Percentiles rank a stretch among this genome's conserved stretches.
Evolutionary conservation across 2,329 filamentous ascomycete genomes (phyloP).

Genomic region (Fusarium veterinarium): DNA sequence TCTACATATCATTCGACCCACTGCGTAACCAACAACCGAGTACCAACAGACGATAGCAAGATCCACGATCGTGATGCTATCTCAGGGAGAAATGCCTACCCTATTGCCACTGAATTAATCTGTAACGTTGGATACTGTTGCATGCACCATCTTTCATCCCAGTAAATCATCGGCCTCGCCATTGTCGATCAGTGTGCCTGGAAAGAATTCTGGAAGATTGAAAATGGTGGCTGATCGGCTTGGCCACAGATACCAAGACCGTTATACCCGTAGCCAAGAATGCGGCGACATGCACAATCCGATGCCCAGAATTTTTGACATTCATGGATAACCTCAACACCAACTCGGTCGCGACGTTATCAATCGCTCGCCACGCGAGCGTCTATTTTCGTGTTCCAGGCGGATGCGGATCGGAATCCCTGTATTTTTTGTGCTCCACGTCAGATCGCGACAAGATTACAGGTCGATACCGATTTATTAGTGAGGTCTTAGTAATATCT

Average conservation of each 20-base stretch:
- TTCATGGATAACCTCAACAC: background rate
- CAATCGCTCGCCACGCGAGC: slow-evolving; percentile 11
- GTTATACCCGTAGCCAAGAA: background rate
- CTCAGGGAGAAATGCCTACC: background rate
- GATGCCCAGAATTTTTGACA: background rate
- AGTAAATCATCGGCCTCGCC: background rate
- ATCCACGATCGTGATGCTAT: background rate
- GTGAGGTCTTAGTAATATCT: background rate
- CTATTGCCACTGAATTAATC: background rate
- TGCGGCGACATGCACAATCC: background rate
- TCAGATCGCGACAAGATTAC: background rate
- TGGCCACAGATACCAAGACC: background rate
- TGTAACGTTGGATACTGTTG: background rate
- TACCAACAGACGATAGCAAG: background rate
- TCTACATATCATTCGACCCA: background rate
- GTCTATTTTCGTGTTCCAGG: background rate
- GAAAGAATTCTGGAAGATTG: slow-evolving; percentile 1
- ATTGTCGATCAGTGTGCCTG: slow-evolving; percentile 6
- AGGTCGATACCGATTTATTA: background rate
- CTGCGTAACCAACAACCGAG: background rate
- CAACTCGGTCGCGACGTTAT: background rate
- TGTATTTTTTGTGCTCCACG: background rate
- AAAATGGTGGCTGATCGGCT: background rate
- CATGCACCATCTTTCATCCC: background rate
- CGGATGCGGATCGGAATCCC: slow-evolving; percentile 6